Base-by-base conservation (phyloP, 345 rosid genomes). In the Hibiscus trionum region DNA sequence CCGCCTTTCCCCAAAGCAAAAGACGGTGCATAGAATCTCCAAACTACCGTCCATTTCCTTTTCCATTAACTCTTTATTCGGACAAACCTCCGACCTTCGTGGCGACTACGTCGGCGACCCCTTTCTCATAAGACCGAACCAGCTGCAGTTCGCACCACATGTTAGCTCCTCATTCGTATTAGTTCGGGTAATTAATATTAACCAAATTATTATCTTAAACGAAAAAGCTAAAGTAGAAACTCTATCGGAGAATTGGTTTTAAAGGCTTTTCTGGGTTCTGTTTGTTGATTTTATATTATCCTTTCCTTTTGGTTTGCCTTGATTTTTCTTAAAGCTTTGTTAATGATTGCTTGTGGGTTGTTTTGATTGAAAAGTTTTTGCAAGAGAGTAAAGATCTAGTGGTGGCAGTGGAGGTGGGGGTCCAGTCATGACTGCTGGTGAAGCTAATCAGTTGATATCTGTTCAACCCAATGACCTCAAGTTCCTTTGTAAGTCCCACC, bases 391-490 rank as follows among this genome's bases (percentile, higher is more conserved):
- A 67, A 39, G 75, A 33, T 63, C 78, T 58, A 44, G 69, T 55
- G 52, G 75, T 70, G 65, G 75, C 11, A 7, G 58, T 57, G 47
- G 71, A 33, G 21, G 63, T 47, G 58, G 33, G 58, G 74, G 68
- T 76, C 71, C 42, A 63, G 74, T 79, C 78, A 89, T 89, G 93
- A 71, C 84, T 73, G 88, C 87, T 67, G 86, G 76, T 72, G 89
- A 81, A 71, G 87, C 83, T 76, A 86, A 84, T 33, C 88, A 82
- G 79, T 77, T 95, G 74, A 86, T 95, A 88, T 88, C 96, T 44
- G 87, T 95, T 77, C 97, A 90, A 76, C 99, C 99, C 62, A 95
- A 89, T 35, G 98, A 95, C 77, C 94, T 95, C 87, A 90, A 82
- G 80, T 92, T 95, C 80, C 73, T 75, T 17, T 85, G 99, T 95